Conservation (phyloP, 1,284 basidiomycete species). For the Malassezia obtusa region DNA sequence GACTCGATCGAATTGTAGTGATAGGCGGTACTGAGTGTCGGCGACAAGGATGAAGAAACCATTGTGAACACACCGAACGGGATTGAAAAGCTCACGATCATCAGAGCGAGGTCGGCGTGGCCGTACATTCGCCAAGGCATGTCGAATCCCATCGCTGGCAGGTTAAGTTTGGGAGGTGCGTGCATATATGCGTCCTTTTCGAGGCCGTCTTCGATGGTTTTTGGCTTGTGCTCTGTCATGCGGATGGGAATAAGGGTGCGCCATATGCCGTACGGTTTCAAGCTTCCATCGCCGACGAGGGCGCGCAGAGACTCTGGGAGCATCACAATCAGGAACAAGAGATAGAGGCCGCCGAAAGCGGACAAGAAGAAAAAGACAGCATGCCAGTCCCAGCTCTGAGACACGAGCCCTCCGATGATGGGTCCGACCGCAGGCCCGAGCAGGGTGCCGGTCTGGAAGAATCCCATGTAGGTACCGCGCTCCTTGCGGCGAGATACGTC, state of each 20-base stretch:
- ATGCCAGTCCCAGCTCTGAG: constrained; percentile 20
- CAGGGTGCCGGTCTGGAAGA: constrained; percentile 15
- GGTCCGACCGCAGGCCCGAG: constrained; percentile 19
- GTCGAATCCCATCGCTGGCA: constrained; percentile 22
- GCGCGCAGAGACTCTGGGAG: constrained; percentile 59
- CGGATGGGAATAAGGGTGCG: constrained; percentile 9
- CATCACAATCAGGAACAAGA: constrained; percentile 54
- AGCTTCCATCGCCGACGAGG: constrained; percentile 44
- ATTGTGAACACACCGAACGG: constrained; percentile 59
- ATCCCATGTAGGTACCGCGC: constrained; percentile 24
- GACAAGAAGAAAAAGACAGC: constrained; percentile 69
- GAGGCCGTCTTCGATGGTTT: not conserved
- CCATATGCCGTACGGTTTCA: constrained; percentile 18
- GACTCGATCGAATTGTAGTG: constrained; percentile 58
- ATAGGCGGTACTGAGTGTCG: constrained; percentile 57
- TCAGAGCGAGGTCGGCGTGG: constrained; percentile 25
- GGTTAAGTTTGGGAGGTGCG: constrained; percentile 18
- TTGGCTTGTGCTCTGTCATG: not conserved
- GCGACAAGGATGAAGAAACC: constrained; percentile 59
- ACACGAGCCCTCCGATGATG: constrained; percentile 18
- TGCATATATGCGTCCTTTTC: not conserved
- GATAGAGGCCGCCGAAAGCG: constrained; percentile 56
- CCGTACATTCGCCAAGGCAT: constrained; percentile 27
- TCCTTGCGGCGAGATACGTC: constrained; percentile 22
- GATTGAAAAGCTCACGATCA: constrained; percentile 54